Percentiles rank a stretch among this genome's conserved stretches.
Conservation (phyloP, 306 rosid species). For the Chamaecrista fasciculata region DNA sequence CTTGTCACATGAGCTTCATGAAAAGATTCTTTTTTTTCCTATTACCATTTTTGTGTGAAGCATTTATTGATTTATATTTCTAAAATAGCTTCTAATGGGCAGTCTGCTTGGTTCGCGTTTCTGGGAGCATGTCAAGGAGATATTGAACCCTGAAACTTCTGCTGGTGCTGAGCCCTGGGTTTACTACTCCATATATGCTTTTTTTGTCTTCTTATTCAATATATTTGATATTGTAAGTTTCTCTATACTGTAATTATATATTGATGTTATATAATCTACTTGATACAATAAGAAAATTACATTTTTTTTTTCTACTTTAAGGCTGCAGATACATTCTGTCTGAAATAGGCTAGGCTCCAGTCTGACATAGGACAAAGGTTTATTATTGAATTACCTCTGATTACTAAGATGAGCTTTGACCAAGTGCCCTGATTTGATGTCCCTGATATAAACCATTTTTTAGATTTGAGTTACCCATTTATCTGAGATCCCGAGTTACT, state of each 20-base stretch:
- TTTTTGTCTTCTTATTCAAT: conserved; percentile 89
- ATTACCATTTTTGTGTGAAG: conserved; percentile 15
- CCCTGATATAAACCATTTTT: conserved; percentile 4
- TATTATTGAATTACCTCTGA: neutral
- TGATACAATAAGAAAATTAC: too few species aligned
- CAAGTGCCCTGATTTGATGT: neutral
- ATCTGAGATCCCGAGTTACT: neutral
- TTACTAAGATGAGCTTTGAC: conserved; percentile 18
- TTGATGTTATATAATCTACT: conserved; percentile 10
- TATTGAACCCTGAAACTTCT: conserved; percentile 84
- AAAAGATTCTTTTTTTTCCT: neutral
- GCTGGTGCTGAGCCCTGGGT: conserved; percentile 96
- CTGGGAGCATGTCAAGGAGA: conserved; percentile 87
- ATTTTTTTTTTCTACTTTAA: too few species aligned
- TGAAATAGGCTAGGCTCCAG: conserved; percentile 17
- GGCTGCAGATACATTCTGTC: neutral
- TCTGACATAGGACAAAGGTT: conserved; percentile 20
- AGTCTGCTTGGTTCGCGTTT: conserved; percentile 82
- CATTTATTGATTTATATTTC: conserved; percentile 19
- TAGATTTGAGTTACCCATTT: conserved; percentile 1
- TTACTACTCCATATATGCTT: conserved; percentile 82
- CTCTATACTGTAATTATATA: conserved; percentile 19
- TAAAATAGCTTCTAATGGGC: conserved; percentile 39
- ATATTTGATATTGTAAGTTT: conserved; percentile 95
- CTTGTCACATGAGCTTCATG: neutral